Evolutionary conservation across 2,329 filamentous ascomycete genomes (phyloP).

Genomic region (Ramichloridium luteum): DNA sequence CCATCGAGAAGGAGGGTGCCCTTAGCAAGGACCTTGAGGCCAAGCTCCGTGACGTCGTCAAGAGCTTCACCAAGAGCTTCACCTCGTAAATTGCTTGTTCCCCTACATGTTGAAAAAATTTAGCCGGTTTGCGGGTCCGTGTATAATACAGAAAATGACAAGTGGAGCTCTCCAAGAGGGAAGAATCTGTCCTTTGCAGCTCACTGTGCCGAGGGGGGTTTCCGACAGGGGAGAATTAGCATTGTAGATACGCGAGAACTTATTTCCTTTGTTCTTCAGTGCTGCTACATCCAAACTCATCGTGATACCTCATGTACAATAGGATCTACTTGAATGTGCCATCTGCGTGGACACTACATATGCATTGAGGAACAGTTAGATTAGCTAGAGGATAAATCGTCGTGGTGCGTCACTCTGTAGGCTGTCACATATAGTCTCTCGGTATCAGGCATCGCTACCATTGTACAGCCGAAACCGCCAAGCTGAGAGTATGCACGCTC

Average conservation of each 20-base stretch:
- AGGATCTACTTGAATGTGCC: too few relatives aligned
- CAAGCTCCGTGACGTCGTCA: conserved; percentile 65
- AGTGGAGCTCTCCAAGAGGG: conserved; percentile 13
- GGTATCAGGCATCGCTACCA: too few relatives aligned
- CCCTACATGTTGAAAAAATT: too few relatives aligned
- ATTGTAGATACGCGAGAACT: conserved; percentile 21
- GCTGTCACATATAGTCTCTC: too few relatives aligned
- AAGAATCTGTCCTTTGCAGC: conserved; percentile 8
- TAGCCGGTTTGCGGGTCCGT: conserved; percentile 12
- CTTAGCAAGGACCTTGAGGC: conserved; percentile 88
- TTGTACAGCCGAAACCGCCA: too few relatives aligned
- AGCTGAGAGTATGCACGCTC: too few relatives aligned
- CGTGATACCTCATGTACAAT: too few relatives aligned
- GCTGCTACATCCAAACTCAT: too few relatives aligned
- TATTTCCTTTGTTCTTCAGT: conserved; percentile 18
- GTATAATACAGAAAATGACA: conserved; percentile 25
- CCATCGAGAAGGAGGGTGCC: conserved; percentile 90
- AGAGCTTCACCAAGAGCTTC: conserved; percentile 88
- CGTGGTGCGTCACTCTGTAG: too few relatives aligned
- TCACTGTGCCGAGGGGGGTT: conserved; percentile 8
- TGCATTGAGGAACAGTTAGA: too few relatives aligned
- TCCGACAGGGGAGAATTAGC: conserved; percentile 7
- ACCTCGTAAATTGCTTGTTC: conserved; percentile 36
- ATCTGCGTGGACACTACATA: too few relatives aligned
- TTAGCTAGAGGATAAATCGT: too few relatives aligned